A percentile compares a stretch with the other conserved stretches of the same genome.
Conservation (phyloP, 139 green algal genomes). For the Tetraselmis chui region DNA sequence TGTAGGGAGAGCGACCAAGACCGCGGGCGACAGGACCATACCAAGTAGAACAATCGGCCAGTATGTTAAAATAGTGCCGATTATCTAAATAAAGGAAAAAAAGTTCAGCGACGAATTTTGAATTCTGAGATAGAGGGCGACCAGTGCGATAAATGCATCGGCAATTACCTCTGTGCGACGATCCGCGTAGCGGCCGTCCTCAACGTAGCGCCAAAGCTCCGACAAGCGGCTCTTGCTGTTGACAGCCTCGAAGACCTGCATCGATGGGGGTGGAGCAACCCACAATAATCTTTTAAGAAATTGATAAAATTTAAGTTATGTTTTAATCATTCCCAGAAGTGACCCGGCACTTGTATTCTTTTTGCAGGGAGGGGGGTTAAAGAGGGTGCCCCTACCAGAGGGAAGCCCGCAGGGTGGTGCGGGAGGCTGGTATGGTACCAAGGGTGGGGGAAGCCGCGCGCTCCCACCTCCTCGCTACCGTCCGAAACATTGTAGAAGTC, state of each 20-base stretch:
- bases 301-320: background rate
- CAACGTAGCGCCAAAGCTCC: background rate
- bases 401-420: background rate
- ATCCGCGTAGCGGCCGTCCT: background rate
- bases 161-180: background rate
- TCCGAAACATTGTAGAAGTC: background rate
- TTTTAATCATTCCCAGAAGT: background rate
- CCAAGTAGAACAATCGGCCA: too few species aligned
- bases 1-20: too few species aligned
- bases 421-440: background rate
- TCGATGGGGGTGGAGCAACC: background rate
- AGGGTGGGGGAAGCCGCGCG: background rate
- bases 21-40: too few species aligned
- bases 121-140: too few species aligned
- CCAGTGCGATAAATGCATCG: too few species aligned
- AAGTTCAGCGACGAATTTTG: too few species aligned
- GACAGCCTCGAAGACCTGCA: background rate
- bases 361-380: background rate
- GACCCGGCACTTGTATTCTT: background rate
- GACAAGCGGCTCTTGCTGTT: background rate
- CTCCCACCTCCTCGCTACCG: background rate
- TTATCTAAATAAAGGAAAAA: too few species aligned
- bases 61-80: too few species aligned
- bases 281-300: background rate
- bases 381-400: too few species aligned